Conservation (phyloP, 2,329 filamentous ascomycete genomes). For the Aspergillus felis region DNA sequence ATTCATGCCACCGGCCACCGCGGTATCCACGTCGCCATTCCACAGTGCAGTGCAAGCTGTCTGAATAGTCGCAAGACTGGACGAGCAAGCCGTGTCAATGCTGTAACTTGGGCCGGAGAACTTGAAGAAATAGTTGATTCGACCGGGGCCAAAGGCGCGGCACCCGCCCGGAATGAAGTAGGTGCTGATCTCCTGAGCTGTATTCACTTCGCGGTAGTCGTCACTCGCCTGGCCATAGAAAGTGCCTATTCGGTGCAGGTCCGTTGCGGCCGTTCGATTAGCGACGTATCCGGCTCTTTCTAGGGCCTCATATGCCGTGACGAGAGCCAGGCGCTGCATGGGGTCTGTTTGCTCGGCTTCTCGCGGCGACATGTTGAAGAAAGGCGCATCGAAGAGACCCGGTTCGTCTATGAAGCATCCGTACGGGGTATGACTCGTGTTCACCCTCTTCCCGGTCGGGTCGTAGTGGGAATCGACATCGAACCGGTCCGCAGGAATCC, state of each 20-base stretch:
- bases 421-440: conserved; percentile 27
- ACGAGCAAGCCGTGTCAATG: conserved; percentile 73
- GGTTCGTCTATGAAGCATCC: conserved; percentile 37
- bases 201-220: conserved; percentile 65
- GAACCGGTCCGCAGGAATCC: conserved; percentile 31
- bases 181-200: conserved; percentile 66
- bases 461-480: conserved; percentile 32
- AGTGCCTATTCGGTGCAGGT: conserved; percentile 60
- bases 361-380: conserved; percentile 57
- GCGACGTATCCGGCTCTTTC: conserved; percentile 75
- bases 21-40: conserved; percentile 72
- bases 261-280: conserved; percentile 64
- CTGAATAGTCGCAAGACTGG: conserved; percentile 66
- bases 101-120: conserved; percentile 68
- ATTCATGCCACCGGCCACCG: conserved; percentile 72
- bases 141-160: conserved; percentile 57
- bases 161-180: conserved; percentile 62
- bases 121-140: conserved; percentile 73
- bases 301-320: conserved; percentile 57
- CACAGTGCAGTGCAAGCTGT: conserved; percentile 68
- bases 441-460: conserved; percentile 28
- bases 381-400: conserved; percentile 33
- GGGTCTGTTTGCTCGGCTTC: conserved; percentile 45
- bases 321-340: conserved; percentile 33
- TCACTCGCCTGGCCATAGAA: conserved; percentile 72